These are phyloP conservation scores for Rhodomyrtus psidioides DNA, from an alignment of 441 rosid species.

Conservation along the genomic window DNA sequence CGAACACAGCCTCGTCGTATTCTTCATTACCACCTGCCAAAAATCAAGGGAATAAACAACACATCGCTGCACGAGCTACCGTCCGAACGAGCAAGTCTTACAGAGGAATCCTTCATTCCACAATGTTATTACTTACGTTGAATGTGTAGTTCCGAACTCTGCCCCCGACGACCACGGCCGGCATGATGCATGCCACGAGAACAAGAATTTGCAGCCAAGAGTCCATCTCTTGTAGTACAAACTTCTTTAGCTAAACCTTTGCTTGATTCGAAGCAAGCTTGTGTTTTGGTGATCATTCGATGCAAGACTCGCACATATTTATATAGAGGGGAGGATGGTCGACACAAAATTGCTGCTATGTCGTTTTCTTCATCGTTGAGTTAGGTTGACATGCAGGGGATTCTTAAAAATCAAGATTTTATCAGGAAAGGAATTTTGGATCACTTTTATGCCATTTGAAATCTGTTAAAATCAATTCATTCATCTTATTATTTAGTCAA, in stretches of 20 bases:
- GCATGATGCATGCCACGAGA: constrained; percentile 40
- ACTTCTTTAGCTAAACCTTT: neutral
- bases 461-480: neutral
- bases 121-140: constrained; percentile 38
- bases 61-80: neutral
- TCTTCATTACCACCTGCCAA: constrained; percentile 2
- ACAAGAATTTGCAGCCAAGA: constrained; percentile 30
- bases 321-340: constrained; percentile 16
- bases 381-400: constrained; percentile 32
- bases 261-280: neutral
- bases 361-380: constrained; percentile 37
- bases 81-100: neutral
- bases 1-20: constrained; percentile 12
- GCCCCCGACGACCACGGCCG: constrained; percentile 40
- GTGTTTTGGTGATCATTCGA: neutral
- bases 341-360: constrained; percentile 26
- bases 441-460: neutral
- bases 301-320: constrained; percentile 29
- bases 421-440: neutral
- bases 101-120: neutral
- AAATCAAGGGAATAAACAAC: neutral
- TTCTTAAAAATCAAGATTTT: constrained; percentile 43
- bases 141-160: constrained; percentile 67
- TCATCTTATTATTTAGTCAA: neutral
- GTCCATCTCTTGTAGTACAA: constrained; percentile 12